Evolutionary conservation across 2,329 filamentous ascomycete genomes (phyloP).

Genomic region (Paecilomyces fulvus): DNA sequence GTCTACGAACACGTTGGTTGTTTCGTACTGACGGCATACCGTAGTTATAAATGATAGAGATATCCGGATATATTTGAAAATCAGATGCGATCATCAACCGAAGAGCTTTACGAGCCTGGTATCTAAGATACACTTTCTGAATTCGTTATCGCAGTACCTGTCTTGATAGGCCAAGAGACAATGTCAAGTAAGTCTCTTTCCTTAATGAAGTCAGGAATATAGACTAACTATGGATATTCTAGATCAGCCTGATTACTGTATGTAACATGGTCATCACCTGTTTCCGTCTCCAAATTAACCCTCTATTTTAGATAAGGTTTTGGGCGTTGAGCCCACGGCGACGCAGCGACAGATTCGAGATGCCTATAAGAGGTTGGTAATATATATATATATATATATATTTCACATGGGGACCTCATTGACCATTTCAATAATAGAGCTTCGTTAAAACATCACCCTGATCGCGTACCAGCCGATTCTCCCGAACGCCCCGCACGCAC

Average conservation of each 20-base stretch:
- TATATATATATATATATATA: neutral
- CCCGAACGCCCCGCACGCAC: slow-evolving; percentile 76
- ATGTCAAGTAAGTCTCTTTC: neutral
- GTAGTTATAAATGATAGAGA: neutral
- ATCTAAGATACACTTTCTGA: neutral
- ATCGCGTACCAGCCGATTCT: slow-evolving; percentile 75
- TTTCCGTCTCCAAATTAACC: neutral
- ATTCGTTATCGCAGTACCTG: neutral
- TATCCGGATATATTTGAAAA: neutral
- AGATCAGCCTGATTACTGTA: slow-evolving; percentile 35
- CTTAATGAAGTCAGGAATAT: neutral
- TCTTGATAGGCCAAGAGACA: neutral
- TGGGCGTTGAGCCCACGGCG: slow-evolving; percentile 65
- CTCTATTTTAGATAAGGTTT: slow-evolving; percentile 54
- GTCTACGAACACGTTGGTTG: neutral
- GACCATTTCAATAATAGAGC: slow-evolving; percentile 45
- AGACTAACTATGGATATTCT: neutral
- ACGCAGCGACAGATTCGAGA: slow-evolving; percentile 77
- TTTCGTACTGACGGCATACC: neutral
- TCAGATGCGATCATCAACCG: neutral
- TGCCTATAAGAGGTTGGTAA: slow-evolving; percentile 78
- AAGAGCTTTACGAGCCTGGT: neutral
- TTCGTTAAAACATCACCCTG: slow-evolving; percentile 86
- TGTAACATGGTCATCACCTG: slow-evolving; percentile 6
- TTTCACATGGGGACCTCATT: neutral